Base-by-base conservation (phyloP, 1,139 yeast genomes). In the Meyerozyma athensensis region DNA sequence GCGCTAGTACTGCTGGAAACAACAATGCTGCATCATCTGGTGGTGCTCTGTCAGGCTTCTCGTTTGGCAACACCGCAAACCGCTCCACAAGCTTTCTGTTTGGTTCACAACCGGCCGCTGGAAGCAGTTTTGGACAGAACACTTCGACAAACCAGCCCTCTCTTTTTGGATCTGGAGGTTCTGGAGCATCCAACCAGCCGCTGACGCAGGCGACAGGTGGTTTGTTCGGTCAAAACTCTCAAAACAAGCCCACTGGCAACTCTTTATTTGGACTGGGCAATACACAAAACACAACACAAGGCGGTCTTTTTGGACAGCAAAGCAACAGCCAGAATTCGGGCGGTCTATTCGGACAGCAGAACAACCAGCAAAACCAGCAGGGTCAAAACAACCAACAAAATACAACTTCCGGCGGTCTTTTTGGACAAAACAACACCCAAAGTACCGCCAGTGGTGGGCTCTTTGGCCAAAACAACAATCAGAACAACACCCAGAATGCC, bases 301-400 rank as follows among this genome's bases (percentile, higher is more conserved):
- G 30, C 30, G 4, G 26, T 28, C 14, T 39, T 37, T 36, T 17
- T 9, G 26, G 30, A 14, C n/a, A n/a, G n/a, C 30, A 19, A 12
- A 43, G 36, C 14, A 28, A 19, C 16, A 28, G 35, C 28, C 20
- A 39, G 26, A 12, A 35, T 3, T 23, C 37, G 10, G 42, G 42
- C 7, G 45, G 47, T 1, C 37, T 40, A 7, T 46, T 44, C 37
- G 48, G 46, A 13, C 31, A 36, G 14, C 39, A 24, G 19, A 36
- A 36, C 8, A 30, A 38, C 10, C 30, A 16, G 30, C 37, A 40
- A 41, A 7, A 39, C 38, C 2, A 24, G 30, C 23, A 8, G 19
- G 23, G 33, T 22, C n/a, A n/a, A n/a, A n/a, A n/a, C n/a, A n/a
- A n/a, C 39, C 13, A 30, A 21, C 12, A 21, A 18, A 40, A 34